Evolutionary conservation across 345 rosid species (phyloP).

Genomic region (Luvunga scandens): DNA sequence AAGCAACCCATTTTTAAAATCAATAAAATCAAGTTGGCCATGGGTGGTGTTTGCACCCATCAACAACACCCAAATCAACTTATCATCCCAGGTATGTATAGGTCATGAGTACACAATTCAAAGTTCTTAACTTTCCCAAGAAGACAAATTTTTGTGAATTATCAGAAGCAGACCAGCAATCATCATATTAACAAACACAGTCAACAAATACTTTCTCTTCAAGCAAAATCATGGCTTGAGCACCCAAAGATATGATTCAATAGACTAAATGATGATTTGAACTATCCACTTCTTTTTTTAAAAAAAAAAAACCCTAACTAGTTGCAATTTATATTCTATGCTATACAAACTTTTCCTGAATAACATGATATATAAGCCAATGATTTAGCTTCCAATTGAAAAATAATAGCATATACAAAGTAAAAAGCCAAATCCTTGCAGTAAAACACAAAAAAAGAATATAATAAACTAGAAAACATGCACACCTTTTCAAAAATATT

Average conservation of each 20-base stretch:
- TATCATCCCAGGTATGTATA: neutral
- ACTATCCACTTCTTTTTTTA: neutral
- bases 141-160: neutral
- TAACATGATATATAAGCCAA: neutral
- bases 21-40: neutral
- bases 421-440: neutral
- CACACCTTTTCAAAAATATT: slow-evolving; percentile 86
- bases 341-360: neutral
- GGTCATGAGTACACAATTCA: neutral
- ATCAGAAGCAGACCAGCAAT: neutral
- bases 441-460: neutral
- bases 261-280: neutral
- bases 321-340: neutral
- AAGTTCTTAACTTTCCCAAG: neutral
- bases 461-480: neutral
- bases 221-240: neutral
- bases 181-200: neutral
- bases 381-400: neutral
- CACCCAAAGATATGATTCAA: neutral
- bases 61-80: no score
- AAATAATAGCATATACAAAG: neutral
- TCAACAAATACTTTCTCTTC: neutral
- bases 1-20: neutral
- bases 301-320: neutral
- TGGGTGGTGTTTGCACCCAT: neutral